Evolutionary conservation across 176 grass and related monocot genomes (phyloP), one percentile per base, ranked within the genome.

Genomic region (Musa troglodytarum): DNA sequence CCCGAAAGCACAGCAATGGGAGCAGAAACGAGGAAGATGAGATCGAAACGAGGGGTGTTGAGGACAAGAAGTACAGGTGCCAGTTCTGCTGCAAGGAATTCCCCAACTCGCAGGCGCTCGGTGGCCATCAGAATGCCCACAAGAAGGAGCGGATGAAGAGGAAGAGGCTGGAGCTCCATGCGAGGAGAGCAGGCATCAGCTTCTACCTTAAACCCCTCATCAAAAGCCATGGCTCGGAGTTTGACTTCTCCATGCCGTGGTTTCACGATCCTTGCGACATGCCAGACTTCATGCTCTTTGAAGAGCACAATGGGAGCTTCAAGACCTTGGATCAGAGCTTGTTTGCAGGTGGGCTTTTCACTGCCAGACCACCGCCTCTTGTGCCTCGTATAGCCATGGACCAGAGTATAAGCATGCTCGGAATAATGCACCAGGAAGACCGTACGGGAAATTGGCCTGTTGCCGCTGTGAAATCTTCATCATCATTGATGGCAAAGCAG

Each of bases 41-140:
- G 25, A 70, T 54, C 22, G 2, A 63, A 20, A 26, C 15, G 11
- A 68, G 49, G 12, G 79, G 20, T 1, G 29, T n/a, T 2, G 78
- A 50, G 11, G 17, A 77, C 52, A 85, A 76, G 49, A 78, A 54
- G 55, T 81, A 81, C n/a, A 34, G 65, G 49, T 85, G 78, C 25
- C 77, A 81, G 66, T 85, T 81, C 63, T 81, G 83, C 69, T 11
- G 8, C 50, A 85, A 85, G 72, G 78, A 81, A 10, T 85, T 85
- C 49, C 53, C 72, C 8, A 85, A 71, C 73, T 84, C 82, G n/a
- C 82, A 84, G 68, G 82, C 82, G 17, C 82, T 85, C 10, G 83
- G 83, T 10, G 83, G 78, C 34, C 78, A 80, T 15, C 78, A 80
- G 69, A 80, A 80, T 73, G 78, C 78, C 1, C 78, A 80, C 78